Conservation (phyloP, 148 eudicot species). For the Tetragonia tetragonoides region DNA sequence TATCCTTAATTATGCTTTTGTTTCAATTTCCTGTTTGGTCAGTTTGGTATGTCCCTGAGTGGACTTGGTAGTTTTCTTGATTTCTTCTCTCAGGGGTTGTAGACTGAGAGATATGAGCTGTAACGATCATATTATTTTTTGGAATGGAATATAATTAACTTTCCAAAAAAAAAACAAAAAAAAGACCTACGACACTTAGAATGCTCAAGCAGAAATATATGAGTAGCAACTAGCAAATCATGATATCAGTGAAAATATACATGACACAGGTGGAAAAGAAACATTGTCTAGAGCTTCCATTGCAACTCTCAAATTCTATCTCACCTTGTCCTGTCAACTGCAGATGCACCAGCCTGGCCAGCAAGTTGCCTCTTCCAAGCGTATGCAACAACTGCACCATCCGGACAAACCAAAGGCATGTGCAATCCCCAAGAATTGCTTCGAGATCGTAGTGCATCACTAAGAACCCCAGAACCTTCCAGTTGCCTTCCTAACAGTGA, state of each 20-base stretch:
- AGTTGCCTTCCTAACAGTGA: constrained; percentile 69
- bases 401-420: constrained; percentile 99
- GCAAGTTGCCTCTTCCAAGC: constrained; percentile 99
- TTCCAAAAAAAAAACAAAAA: no score
- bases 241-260: background rate
- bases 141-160: no score
- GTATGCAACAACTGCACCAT: constrained; percentile 99
- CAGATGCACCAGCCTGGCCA: constrained; percentile 99
- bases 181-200: background rate
- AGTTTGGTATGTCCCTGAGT: no score
- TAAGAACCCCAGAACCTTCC: constrained; percentile 89
- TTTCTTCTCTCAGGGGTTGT: no score
- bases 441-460: constrained; percentile 82
- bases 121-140: no score
- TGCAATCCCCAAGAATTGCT: constrained; percentile 99
- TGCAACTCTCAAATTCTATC: background rate
- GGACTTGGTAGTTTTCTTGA: no score
- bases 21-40: no score
- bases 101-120: no score
- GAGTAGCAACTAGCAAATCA: background rate
- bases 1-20: no score
- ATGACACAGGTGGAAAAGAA: background rate
- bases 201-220: background rate
- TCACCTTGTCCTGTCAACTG: constrained; percentile 96
- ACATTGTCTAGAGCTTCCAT: background rate